phyloP scores from a whole-genome alignment of 192 early-diverging fungal species.

The Coemansia sp. region DNA sequence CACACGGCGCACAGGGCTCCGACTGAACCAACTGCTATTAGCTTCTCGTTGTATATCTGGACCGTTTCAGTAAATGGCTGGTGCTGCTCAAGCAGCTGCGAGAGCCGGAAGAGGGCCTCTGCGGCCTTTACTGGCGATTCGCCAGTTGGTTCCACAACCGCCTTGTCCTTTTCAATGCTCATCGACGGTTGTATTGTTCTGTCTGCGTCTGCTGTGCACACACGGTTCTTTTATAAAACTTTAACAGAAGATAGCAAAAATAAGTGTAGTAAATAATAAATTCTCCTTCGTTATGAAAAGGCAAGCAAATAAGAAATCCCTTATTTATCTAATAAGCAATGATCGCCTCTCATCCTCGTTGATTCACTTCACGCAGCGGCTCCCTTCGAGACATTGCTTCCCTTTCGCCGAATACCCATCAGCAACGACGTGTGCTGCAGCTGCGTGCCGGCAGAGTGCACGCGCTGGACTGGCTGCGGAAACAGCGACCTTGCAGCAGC shows the following conservation, averaged over 20 bases:
- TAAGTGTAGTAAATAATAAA: too few species aligned
- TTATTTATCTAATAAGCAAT: too few species aligned
- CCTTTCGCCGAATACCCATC: conserved; percentile 5
- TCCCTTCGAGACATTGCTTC: conserved; percentile 1
- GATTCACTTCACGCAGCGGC: neutral
- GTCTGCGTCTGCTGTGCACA: too few species aligned
- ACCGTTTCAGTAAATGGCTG: conserved; percentile 23
- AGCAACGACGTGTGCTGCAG: conserved; percentile 1
- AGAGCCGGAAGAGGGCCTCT: neutral
- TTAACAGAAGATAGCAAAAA: too few species aligned
- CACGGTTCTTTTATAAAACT: too few species aligned
- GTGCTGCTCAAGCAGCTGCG: conserved; percentile 14
- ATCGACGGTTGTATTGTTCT: neutral
- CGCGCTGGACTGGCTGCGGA: neutral
- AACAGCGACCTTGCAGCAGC: neutral
- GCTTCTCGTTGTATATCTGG: conserved; percentile 38
- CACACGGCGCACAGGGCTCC: conserved; percentile 47
- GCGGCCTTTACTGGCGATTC: neutral
- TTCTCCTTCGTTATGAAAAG: too few species aligned
- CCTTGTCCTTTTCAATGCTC: neutral
- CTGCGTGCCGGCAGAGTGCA: neutral
- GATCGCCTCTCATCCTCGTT: neutral
- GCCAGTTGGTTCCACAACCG: neutral
- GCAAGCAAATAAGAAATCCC: too few species aligned
- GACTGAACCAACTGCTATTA: conserved; percentile 28